phyloP scores from a whole-genome alignment of 495 filamentous ascomycete species.

The Mytilinidion resinicola region DNA sequence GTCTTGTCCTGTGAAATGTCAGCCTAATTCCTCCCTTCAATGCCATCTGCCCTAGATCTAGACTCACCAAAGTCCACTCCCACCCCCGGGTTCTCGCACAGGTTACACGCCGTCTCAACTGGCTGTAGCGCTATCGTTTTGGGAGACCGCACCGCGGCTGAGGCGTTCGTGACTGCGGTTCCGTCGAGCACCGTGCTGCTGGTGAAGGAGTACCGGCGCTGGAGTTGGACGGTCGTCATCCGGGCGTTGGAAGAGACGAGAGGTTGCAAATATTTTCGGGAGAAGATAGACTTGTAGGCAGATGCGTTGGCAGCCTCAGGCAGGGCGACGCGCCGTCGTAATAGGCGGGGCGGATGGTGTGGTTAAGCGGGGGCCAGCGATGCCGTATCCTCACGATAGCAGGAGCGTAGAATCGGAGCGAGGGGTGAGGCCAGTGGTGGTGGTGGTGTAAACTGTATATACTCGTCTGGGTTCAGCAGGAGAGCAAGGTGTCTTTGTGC shows the following conservation, averaged over 20 bases:
- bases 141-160: not conserved
- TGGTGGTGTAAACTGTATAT: no score
- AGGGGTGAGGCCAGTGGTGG: no score
- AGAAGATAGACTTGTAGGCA: not conserved
- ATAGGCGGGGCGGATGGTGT: not conserved
- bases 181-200: slow-evolving; percentile 23
- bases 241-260: not conserved
- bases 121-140: not conserved
- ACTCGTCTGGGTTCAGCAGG: no score
- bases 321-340: not conserved
- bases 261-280: not conserved
- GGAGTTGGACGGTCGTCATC: slow-evolving; percentile 4
- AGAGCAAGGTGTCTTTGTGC: no score
- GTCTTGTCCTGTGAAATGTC: not conserved
- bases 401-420: no score
- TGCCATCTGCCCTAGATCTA: not conserved
- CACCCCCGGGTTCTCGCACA: not conserved
- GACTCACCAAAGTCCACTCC: not conserved
- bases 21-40: not conserved
- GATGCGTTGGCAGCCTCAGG: slow-evolving; percentile 21
- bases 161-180: slow-evolving; percentile 9
- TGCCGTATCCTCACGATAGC: no score
- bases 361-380: not conserved
- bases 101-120: not conserved
- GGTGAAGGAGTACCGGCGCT: slow-evolving; percentile 23